Evolutionary conservation across 441 rosid species (phyloP).

Genomic region (Oxalis stricta): DNA sequence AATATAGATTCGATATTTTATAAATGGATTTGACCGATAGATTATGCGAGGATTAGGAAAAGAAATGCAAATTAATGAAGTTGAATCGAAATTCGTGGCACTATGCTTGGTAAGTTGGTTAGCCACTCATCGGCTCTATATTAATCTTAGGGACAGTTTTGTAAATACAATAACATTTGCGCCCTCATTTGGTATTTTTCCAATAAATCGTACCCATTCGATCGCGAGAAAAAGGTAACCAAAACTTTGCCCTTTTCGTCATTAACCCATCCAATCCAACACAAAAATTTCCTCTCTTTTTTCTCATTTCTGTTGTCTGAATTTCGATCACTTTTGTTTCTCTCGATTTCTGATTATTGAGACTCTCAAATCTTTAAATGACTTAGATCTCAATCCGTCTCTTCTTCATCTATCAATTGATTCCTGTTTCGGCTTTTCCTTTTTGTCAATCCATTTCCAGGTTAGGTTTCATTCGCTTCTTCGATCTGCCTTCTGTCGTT

Average conservation of each 20-base stretch:
- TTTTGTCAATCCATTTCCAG: constrained; percentile 4
- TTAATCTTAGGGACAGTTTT: constrained; percentile 9
- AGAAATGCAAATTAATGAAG: too few relatives aligned
- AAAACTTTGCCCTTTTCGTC: constrained; percentile 13
- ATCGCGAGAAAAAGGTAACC: constrained; percentile 11
- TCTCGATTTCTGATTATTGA: constrained; percentile 5
- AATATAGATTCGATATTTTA: too few relatives aligned
- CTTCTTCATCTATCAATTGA: constrained; percentile 6
- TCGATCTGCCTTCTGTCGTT: background rate
- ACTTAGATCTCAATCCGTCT: background rate
- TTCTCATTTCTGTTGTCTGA: background rate
- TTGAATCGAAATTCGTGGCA: too few relatives aligned
- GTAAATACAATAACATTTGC: constrained; percentile 11
- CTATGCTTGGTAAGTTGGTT: too few relatives aligned
- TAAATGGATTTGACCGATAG: too few relatives aligned
- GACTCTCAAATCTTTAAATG: background rate
- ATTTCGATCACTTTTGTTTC: constrained; percentile 6
- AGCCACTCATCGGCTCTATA: too few relatives aligned
- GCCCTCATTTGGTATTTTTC: constrained; percentile 5
- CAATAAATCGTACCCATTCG: constrained; percentile 2
- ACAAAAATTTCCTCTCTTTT: too few relatives aligned
- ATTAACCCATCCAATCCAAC: too few relatives aligned
- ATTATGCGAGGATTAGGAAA: too few relatives aligned
- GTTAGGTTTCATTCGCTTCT: constrained; percentile 10
- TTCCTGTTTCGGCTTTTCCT: background rate